Evolutionary conservation across 768 basidiomycete genomes (phyloP).

Genomic region (Exsudoporus frostii): DNA sequence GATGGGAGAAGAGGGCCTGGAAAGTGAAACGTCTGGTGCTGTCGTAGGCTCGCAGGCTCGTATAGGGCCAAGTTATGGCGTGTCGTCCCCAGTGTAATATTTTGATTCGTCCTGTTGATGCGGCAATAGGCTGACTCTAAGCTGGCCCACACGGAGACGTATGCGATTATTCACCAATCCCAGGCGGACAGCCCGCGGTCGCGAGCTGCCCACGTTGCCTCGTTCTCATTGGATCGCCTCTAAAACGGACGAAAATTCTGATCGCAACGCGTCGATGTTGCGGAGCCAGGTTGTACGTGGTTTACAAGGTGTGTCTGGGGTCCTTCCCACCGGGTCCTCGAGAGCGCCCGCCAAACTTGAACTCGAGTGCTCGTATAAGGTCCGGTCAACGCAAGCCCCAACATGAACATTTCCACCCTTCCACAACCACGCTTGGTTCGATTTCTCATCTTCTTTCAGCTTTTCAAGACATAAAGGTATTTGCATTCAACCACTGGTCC

Average conservation of each 20-base stretch:
- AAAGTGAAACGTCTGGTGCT: conserved; percentile 40
- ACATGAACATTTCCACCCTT: conserved; percentile 48
- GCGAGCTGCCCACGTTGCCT: conserved; percentile 6
- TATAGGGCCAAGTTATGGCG: neutral
- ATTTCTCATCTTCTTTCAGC: conserved; percentile 5
- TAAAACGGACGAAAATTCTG: neutral
- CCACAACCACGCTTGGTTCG: conserved; percentile 34
- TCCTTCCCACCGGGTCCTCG: conserved; percentile 22
- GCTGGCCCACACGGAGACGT: conserved; percentile 4
- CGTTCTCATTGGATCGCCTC: neutral
- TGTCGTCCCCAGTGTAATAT: conserved; percentile 14
- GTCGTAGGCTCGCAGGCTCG: conserved; percentile 9
- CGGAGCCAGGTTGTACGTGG: neutral
- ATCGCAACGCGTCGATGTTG: neutral
- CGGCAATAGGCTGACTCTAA: conserved; percentile 5
- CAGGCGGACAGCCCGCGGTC: conserved; percentile 1
- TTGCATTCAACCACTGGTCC: neutral
- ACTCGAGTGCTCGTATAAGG: conserved; percentile 49
- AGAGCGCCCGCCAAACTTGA: conserved; percentile 21
- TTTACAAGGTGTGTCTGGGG: conserved; percentile 27
- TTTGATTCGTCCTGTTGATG: conserved; percentile 8
- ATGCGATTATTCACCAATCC: neutral
- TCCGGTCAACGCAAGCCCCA: conserved; percentile 50
- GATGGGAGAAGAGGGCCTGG: conserved; percentile 25
- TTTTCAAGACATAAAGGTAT: conserved; percentile 15